Evolutionary conservation across 441 rosid species (phyloP).

Genomic region (Erodium texanum): DNA sequence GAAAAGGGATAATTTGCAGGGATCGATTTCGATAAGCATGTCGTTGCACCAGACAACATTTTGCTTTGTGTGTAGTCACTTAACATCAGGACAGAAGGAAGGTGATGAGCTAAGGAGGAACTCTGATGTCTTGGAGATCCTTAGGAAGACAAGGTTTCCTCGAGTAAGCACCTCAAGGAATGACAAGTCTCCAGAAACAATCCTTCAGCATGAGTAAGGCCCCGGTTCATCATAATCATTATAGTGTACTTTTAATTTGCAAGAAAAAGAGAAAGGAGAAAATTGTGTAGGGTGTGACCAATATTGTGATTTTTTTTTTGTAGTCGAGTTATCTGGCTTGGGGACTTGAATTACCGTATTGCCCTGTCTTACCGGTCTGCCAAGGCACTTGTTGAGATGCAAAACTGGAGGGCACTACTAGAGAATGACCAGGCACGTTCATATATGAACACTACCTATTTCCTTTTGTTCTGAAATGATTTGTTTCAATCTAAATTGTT

Average conservation of each 20-base stretch:
- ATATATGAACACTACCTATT: not conserved
- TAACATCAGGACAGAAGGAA: no score
- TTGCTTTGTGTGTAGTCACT: constrained; percentile 42
- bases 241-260: no score
- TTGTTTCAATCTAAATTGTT: constrained; percentile 15
- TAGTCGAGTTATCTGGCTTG: constrained; percentile 94
- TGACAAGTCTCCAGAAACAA: constrained; percentile 77
- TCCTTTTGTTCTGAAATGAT: not conserved
- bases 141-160: no score
- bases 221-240: no score
- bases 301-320: not conserved
- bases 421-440: constrained; percentile 85
- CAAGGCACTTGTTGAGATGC: constrained; percentile 65
- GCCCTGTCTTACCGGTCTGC: constrained; percentile 49
- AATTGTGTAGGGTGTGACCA: no score
- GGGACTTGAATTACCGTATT: constrained; percentile 92
- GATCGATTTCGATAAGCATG: constrained; percentile 99
- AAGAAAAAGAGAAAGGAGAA: no score
- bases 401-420: constrained; percentile 78
- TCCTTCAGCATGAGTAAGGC: constrained; percentile 85
- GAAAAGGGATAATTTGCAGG: no score
- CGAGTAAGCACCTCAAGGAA: constrained; percentile 49
- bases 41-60: constrained; percentile 88
- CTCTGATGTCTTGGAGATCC: no score
- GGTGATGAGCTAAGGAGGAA: no score